Evolutionary conservation across 2,329 filamentous ascomycete genomes (phyloP), one percentile per base, ranked within the genome.

Genomic region (Ambrosiella beaveri): DNA sequence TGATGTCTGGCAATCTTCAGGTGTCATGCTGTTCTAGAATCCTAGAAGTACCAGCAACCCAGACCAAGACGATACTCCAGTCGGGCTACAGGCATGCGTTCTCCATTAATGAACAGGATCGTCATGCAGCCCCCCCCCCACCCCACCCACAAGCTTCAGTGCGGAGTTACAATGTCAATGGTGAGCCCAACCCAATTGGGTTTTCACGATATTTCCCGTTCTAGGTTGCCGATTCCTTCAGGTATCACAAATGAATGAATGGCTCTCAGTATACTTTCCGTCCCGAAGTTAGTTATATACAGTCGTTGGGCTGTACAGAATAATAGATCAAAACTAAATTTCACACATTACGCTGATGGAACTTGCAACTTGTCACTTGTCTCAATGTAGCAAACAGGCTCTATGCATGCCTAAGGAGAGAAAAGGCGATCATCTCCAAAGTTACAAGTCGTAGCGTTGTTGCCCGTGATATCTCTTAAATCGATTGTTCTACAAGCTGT

Each of bases 361-460:
- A 27, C 27, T 27, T 27, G 27, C 27, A 27, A 27, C 27, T 27
- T 27, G 27, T 27, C 27, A 27, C 40, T n/a, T 39, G n/a, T 27
- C 36, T 12, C 38, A 13, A 45, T 47, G 13, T 15, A 13, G 19
- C 17, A 49, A 35, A n/a, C 38, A 37, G 36, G 39, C 12, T 40
- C 45, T 15, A 51, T 58, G 57, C 57, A 58, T 35, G 35, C 56
- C 51, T 39, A 58, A 58, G 51, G 57, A 58, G 57, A 58, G 49
- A 53, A 44, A 19, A 53, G 44, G 6, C 44, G 36, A 51, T 51
- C 11, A 51, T 51, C 44, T 47, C 44, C 44, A 47, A 8, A 17
- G n/a, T 17, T 17, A 5, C 4, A 17, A 8, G 44, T 47, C 7
- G n/a, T 17, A 17, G 44, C n/a, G n/a, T 8, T 47, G 3, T n/a